Percentiles rank a stretch among this genome's conserved stretches.
phyloP scores from a whole-genome alignment of 257 asterid species.

The Solanum paucissectum region DNA sequence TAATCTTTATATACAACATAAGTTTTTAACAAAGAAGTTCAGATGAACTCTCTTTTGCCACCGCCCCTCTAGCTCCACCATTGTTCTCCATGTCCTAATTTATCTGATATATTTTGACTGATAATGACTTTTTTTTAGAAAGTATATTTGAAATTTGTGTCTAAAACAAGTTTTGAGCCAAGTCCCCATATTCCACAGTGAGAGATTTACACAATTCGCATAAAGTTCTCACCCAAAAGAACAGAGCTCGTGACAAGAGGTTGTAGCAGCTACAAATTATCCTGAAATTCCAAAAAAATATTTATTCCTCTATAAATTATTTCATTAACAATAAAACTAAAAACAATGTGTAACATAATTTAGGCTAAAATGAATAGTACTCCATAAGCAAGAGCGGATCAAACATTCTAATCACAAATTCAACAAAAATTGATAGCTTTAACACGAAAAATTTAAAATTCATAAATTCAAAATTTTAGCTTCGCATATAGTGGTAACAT shows the following conservation, averaged over 20 bases:
- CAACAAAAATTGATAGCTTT: fast-evolving
- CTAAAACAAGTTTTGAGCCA: not conserved
- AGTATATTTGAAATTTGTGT: no score
- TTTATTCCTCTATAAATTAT: not conserved
- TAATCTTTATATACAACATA: not conserved
- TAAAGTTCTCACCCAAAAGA: no score
- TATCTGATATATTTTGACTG: not conserved
- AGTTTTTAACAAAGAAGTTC: no score
- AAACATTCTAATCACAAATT: not conserved
- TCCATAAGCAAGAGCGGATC: not conserved
- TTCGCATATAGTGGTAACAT: not conserved
- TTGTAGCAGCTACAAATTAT: no score
- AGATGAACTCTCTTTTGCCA: not conserved
- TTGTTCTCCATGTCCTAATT: not conserved
- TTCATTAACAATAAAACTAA: not conserved
- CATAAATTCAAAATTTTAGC: not conserved
- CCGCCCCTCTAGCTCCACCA: not conserved
- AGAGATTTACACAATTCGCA: fast-evolving
- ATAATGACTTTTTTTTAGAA: not conserved
- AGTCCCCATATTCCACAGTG: no score
- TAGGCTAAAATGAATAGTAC: not conserved
- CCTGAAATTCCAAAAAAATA: fast-evolving
- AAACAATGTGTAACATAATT: not conserved
- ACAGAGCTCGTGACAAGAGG: fast-evolving
- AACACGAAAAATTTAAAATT: not conserved